Evolutionary conservation across 169 alveolate genomes (phyloP).

Genomic region (Plasmodium coatneyi): DNA sequence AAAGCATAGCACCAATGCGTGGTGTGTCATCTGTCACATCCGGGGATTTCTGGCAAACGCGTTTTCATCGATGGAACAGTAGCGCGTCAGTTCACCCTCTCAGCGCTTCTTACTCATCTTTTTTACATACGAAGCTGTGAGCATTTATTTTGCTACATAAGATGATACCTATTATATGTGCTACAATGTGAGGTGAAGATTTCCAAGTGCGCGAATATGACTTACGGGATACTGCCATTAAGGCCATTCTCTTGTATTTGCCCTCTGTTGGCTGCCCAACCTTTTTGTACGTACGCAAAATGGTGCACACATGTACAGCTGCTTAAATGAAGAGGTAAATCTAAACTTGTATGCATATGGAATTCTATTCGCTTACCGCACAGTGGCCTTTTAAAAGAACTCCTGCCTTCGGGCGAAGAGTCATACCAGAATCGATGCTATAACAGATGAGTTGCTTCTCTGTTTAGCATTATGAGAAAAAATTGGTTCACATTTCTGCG

Average conservation of each 20-base stretch:
- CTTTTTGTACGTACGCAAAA: not conserved
- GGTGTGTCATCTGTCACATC: not conserved
- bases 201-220: not conserved
- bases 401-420: not conserved
- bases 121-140: not conserved
- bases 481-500: not conserved
- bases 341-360: not conserved
- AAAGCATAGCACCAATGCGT: not conserved
- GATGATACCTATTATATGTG: not conserved
- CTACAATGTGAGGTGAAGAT: not conserved
- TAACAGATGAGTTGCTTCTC: not conserved
- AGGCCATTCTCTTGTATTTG: not conserved
- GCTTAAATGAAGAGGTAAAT: not conserved
- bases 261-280: not conserved
- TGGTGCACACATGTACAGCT: not conserved
- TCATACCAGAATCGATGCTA: not conserved
- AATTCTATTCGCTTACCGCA: not conserved
- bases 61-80: not conserved
- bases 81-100: not conserved
- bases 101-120: not conserved
- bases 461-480: not conserved
- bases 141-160: not conserved
- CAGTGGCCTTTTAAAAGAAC: not conserved
- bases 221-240: not conserved
- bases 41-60: not conserved